Percentiles rank a stretch among this genome's conserved stretches.
These are phyloP conservation scores for Endotrypanum monterogeii DNA, from an alignment of 208 protist species.

Conservation along the genomic window DNA sequence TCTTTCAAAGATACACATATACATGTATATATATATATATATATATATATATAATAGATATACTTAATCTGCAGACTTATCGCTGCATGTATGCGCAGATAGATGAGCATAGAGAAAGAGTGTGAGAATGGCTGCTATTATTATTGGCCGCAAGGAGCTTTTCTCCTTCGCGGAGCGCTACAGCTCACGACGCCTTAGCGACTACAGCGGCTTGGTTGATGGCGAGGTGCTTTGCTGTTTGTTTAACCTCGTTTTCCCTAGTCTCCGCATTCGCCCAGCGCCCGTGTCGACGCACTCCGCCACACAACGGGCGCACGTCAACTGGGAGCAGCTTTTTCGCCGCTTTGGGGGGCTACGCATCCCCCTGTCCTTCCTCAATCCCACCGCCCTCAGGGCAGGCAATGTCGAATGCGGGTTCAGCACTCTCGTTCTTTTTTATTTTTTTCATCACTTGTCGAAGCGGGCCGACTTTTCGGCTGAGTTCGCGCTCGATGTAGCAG, in stretches of 20 bases:
- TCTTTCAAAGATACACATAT: neutral
- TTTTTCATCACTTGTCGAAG: conserved; percentile 73
- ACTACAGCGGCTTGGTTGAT: conserved; percentile 62
- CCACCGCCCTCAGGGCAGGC: conserved; percentile 33
- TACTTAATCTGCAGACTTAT: neutral
- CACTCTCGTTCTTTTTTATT: conserved; percentile 79
- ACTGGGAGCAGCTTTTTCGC: conserved; percentile 67
- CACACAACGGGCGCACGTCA: conserved; percentile 49
- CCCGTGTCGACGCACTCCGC: conserved; percentile 62
- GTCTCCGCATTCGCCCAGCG: conserved; percentile 46
- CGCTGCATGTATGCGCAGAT: neutral
- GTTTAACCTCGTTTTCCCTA: conserved; percentile 75
- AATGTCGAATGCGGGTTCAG: conserved; percentile 64
- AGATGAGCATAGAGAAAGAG: neutral
- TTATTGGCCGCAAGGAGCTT: conserved; percentile 78
- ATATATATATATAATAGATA: too few relatives aligned
- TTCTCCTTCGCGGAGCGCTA: conserved; percentile 85
- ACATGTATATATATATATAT: neutral
- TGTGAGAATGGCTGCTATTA: conserved; percentile 31
- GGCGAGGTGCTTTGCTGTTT: conserved; percentile 62
- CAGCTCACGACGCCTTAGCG: conserved; percentile 44
- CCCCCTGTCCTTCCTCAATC: conserved; percentile 50
- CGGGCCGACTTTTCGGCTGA: conserved; percentile 76
- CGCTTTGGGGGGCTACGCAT: conserved; percentile 53
- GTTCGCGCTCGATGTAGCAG: conserved; percentile 72